Evolutionary conservation across 345 rosid species (phyloP).

Genomic region (Aurinia saxatilis): DNA sequence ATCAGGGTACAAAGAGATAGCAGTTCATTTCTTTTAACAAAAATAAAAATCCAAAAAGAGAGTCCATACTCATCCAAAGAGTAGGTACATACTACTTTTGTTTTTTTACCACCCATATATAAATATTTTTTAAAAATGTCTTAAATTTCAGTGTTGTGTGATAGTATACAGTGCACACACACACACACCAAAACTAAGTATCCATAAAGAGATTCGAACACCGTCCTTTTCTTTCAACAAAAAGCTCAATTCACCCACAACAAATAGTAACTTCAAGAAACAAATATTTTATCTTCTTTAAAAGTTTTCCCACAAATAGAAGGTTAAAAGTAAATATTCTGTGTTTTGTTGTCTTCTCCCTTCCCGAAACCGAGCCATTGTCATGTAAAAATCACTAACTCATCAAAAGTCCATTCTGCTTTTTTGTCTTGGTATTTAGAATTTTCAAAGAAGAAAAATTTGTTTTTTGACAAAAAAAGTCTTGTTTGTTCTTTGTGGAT

Average conservation of each 20-base stretch:
- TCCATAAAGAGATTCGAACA: constrained; percentile 24
- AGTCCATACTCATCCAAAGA: constrained; percentile 3
- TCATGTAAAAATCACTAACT: constrained; percentile 11
- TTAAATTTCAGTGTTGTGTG: constrained; percentile 5
- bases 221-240: constrained; percentile 11
- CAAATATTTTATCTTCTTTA: not conserved
- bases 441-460: not conserved
- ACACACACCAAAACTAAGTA: not conserved
- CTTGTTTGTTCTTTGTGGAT: not conserved
- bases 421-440: not conserved
- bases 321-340: not conserved
- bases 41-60: not conserved
- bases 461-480: not conserved
- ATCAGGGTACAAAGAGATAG: not conserved
- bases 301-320: not conserved
- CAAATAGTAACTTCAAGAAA: constrained; percentile 13
- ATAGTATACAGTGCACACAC: constrained; percentile 7
- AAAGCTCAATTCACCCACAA: constrained; percentile 17
- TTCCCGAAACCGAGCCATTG: constrained; percentile 5
- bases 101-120: not conserved
- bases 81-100: constrained; percentile 8
- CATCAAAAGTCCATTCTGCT: not conserved
- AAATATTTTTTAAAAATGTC: not conserved
- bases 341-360: constrained; percentile 10
- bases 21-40: not conserved